phyloP scores from a whole-genome alignment of 768 basidiomycete species.

The Dictyophora rubrovolvata region DNA sequence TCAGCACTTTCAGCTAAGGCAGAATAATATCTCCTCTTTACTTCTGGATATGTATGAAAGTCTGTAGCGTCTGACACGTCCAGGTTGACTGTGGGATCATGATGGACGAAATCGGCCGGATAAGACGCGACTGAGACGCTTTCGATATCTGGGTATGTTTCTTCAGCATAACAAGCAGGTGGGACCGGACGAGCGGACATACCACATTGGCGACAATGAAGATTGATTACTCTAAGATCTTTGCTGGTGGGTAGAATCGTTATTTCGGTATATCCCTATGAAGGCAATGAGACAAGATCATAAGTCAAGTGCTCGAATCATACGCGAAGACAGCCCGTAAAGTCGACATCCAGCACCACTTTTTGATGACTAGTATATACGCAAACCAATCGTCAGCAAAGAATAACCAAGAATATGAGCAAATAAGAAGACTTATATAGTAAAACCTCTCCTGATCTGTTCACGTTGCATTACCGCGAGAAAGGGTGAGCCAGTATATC shows the following conservation, averaged over 20 bases:
- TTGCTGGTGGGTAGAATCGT: constrained; percentile 73
- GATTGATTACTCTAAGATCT: constrained; percentile 72
- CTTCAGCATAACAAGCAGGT: constrained; percentile 18
- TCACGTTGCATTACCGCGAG: constrained; percentile 55
- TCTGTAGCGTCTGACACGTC: constrained; percentile 59
- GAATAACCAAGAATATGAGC: constrained; percentile 9
- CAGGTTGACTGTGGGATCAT: constrained; percentile 64
- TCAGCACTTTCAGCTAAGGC: constrained; percentile 88
- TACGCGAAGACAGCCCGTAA: constrained; percentile 80
- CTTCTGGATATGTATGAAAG: constrained; percentile 82
- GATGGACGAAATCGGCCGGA: constrained; percentile 66
- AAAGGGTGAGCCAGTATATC: not conserved
- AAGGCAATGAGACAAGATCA: not conserved
- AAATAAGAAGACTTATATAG: constrained; percentile 64
- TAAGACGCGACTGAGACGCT: constrained; percentile 63
- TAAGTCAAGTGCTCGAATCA: constrained; percentile 21
- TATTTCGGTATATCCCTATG: constrained; percentile 87
- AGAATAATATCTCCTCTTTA: constrained; percentile 86
- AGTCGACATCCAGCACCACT: constrained; percentile 89
- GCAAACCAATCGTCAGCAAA: constrained; percentile 35
- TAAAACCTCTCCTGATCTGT: constrained; percentile 70
- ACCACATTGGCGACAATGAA: constrained; percentile 87
- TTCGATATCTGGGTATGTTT: constrained; percentile 45
- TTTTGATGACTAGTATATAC: constrained; percentile 91
- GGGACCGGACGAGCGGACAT: constrained; percentile 23